Evolutionary conservation across 1,284 basidiomycete genomes (phyloP), one percentile per base, ranked within the genome.

Genomic region (Sphaerobolus stellatus): DNA sequence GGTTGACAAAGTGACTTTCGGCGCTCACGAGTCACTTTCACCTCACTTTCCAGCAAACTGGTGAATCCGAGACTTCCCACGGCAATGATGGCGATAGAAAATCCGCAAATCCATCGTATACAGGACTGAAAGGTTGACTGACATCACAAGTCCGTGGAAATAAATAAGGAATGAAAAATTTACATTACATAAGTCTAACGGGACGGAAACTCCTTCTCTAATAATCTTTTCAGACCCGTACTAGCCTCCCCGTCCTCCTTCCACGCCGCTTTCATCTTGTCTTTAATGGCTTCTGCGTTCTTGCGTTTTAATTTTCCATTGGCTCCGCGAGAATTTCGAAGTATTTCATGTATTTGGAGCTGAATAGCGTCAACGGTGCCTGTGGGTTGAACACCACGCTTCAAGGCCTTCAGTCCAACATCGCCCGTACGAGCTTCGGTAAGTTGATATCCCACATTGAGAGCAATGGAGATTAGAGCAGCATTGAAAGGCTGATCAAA

Each of bases 401-500:
- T 56, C 22, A 63, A 50, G 6, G 58, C 48, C 47, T 56, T 58
- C 18, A 61, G 52, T 1, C 62, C 63, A n/a, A n/a, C n/a, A 3
- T 9, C 27, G 14, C 59, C 61, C 1, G 53, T 61, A 16, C 64
- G 59, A 11, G 63, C 62, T 46, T 64, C 60, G 36, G 62, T 30
- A 13, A 66, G 60, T 57, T 66, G 61, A 56, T 62, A 66, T 2
- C 52, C 64, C 34, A 64, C 52, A 27, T 60, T 34, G 33, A 61
- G 56, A 38, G 34, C 52, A 16, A 59, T 55, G 13, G 56, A 43
- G 16, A 63, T 51, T 52, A 59, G 52, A 0, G 62, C 56, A 13
- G 62, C 62, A 53, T 64, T 65, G 13, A 54, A n/a, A 6, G 61
- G 61, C 49, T 66, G 64, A 47, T 66, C 64, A n/a, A 52, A 60